Conservation (phyloP, 768 basidiomycete species). For the Psilocybe azurescens region DNA sequence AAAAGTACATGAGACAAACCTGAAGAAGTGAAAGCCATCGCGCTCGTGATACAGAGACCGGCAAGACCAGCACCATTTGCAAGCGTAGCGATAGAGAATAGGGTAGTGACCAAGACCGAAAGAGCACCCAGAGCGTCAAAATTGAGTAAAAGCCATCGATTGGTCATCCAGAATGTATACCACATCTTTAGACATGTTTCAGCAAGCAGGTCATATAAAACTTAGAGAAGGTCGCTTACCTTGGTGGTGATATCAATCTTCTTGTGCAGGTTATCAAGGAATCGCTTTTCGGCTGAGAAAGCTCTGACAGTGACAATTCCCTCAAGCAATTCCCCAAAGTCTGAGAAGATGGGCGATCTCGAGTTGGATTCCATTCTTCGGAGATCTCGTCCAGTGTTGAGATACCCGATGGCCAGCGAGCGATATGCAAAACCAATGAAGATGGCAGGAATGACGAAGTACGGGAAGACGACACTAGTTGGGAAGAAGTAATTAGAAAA, state of each 20-base stretch:
- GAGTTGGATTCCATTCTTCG: conserved; percentile 92
- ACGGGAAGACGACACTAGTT: conserved; percentile 72
- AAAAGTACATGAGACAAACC: conserved; percentile 24
- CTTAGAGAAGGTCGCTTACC: conserved; percentile 38
- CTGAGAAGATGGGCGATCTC: conserved; percentile 83
- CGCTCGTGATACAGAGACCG: conserved; percentile 78
- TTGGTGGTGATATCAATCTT: conserved; percentile 83
- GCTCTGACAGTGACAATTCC: conserved; percentile 94
- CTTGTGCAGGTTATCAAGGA: conserved; percentile 73
- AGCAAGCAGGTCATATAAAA: neutral
- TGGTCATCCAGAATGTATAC: conserved; percentile 91
- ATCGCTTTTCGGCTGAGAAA: conserved; percentile 81
- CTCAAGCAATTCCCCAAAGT: conserved; percentile 82
- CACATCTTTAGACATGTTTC: conserved; percentile 58
- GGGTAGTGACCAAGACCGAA: conserved; percentile 74
- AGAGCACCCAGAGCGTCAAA: conserved; percentile 81
- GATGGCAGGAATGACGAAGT: conserved; percentile 79
- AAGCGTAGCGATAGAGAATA: conserved; percentile 74
- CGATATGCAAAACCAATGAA: conserved; percentile 80
- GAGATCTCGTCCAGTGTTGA: conserved; percentile 83
- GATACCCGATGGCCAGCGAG: conserved; percentile 69
- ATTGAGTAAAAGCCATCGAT: conserved; percentile 82
- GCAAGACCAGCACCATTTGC: conserved; percentile 62
- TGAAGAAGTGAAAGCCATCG: conserved; percentile 54
- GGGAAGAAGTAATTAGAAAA: conserved; percentile 3